phyloP scores from a whole-genome alignment of 2,329 filamentous ascomycete genomes.

The Zasmidium citrigriseum region DNA sequence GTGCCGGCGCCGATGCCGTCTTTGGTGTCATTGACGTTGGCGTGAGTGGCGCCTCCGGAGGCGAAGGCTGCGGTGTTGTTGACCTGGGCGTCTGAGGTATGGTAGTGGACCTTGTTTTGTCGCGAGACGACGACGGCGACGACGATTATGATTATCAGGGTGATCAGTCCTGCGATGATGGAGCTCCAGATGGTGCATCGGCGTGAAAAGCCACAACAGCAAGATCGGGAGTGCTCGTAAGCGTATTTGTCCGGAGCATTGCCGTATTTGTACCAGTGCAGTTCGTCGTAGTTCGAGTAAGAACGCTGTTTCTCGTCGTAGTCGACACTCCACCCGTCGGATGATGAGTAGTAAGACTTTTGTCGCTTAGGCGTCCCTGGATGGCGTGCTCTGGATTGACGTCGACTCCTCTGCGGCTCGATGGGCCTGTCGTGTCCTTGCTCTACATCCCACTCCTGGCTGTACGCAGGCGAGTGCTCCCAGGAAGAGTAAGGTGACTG shows the following conservation, averaged over 20 bases:
- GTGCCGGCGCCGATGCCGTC: slow-evolving; percentile 27
- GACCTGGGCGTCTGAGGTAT: slow-evolving; percentile 30
- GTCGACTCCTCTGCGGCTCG: too few species aligned
- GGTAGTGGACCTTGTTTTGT: slow-evolving; percentile 28
- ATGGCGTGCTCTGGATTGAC: not conserved
- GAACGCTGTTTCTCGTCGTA: not conserved
- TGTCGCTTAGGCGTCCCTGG: not conserved
- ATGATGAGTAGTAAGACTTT: not conserved
- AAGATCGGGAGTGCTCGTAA: slow-evolving; percentile 4
- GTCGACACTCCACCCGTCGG: not conserved
- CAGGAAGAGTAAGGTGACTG: too few species aligned
- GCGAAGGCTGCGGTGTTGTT: slow-evolving; percentile 32
- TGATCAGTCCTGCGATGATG: slow-evolving; percentile 19
- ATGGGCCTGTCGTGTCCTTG: too few species aligned
- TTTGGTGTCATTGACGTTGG: slow-evolving; percentile 27
- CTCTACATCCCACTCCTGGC: too few species aligned
- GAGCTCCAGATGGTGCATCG: slow-evolving; percentile 26
- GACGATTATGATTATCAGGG: slow-evolving; percentile 22
- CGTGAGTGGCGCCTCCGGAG: slow-evolving; percentile 31
- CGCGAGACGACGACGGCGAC: slow-evolving; percentile 29
- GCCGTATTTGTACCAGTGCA: not conserved
- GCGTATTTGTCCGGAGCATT: not conserved
- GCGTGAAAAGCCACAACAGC: slow-evolving; percentile 17
- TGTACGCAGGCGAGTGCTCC: too few species aligned
- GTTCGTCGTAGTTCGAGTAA: not conserved